These are phyloP conservation scores for Ustilago shanxiensis DNA, from an alignment of 1,284 basidiomycete genomes.

Conservation along the genomic window DNA sequence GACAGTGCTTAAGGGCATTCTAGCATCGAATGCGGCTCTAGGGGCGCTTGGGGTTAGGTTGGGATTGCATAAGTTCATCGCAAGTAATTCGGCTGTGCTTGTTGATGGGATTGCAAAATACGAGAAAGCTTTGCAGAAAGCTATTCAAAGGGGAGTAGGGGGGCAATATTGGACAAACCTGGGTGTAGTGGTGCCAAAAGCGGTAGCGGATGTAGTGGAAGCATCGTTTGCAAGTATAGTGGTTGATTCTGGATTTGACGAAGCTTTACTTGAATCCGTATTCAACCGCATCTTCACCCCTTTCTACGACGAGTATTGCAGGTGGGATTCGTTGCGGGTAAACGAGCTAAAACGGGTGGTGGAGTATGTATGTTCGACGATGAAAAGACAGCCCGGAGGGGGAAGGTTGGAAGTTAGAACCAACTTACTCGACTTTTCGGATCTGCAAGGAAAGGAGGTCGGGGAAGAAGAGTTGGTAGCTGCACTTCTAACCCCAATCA, in stretches of 20 bases:
- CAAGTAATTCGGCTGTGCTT: not conserved
- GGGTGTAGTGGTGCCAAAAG: slow-evolving; percentile 24
- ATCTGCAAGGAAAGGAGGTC: not conserved
- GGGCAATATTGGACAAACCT: slow-evolving; percentile 34
- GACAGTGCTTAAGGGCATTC: slow-evolving; percentile 38
- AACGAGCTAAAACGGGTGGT: slow-evolving; percentile 14
- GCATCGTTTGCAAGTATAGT: slow-evolving; percentile 47
- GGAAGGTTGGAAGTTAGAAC: not conserved
- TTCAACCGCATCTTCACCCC: slow-evolving; percentile 40
- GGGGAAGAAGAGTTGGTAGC: not conserved
- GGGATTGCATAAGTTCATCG: slow-evolving; percentile 11
- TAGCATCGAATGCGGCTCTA: slow-evolving; percentile 40
- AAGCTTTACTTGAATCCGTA: not conserved
- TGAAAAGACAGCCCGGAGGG: not conserved
- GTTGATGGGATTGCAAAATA: slow-evolving; percentile 11
- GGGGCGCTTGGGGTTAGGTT: slow-evolving; percentile 27
- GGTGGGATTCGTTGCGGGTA: slow-evolving; percentile 19
- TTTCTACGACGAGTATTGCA: slow-evolving; percentile 33
- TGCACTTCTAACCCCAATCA: no score
- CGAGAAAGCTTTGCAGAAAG: not conserved
- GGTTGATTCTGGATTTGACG: slow-evolving; percentile 52
- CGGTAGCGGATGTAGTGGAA: slow-evolving; percentile 55
- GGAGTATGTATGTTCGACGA: not conserved
- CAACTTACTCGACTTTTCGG: not conserved
- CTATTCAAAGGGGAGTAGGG: not conserved